These are phyloP conservation scores for Sporothrix schenckii DNA, from an alignment of 2,329 filamentous ascomycete genomes.

Conservation along the genomic window DNA sequence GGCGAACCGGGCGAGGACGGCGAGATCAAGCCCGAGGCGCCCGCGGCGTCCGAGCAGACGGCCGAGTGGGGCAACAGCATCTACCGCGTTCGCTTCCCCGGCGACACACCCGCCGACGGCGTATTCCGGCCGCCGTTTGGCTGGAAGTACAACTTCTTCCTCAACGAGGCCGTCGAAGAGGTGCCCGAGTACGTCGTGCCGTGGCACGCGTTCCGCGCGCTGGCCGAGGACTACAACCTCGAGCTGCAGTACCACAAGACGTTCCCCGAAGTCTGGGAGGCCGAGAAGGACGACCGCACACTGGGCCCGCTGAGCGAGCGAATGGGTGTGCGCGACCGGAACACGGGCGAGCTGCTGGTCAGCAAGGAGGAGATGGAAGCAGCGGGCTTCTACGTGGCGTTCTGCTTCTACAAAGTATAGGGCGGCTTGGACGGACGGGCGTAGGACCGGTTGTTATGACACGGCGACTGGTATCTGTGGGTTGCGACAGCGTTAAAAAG, in stretches of 20 bases:
- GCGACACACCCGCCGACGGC: conserved; percentile 79
- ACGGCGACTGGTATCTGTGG: not conserved
- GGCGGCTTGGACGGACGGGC: not conserved
- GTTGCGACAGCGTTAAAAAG: not conserved
- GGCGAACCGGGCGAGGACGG: conserved; percentile 48
- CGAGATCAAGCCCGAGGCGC: conserved; percentile 50
- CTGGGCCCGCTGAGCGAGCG: conserved; percentile 85
- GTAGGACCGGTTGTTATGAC: not conserved
- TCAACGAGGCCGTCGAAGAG: conserved; percentile 93
- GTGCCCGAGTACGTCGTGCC: conserved; percentile 97
- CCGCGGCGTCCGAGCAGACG: conserved; percentile 61
- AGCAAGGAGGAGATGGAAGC: conserved; percentile 90
- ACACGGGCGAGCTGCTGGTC: conserved; percentile 68
- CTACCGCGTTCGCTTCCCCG: conserved; percentile 87
- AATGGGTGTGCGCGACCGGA: conserved; percentile 86
- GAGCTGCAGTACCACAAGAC: conserved; percentile 92
- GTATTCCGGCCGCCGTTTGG: conserved; percentile 93
- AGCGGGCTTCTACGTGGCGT: conserved; percentile 86
- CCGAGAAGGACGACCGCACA: conserved; percentile 82
- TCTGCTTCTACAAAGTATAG: conserved; percentile 94
- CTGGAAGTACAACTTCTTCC: conserved; percentile 97
- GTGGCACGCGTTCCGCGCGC: conserved; percentile 93
- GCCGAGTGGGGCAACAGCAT: conserved; percentile 92
- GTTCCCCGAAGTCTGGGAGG: conserved; percentile 88
- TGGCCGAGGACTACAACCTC: conserved; percentile 95